Conservation (phyloP, 83 land plant species). For the Larix sibirica region DNA sequence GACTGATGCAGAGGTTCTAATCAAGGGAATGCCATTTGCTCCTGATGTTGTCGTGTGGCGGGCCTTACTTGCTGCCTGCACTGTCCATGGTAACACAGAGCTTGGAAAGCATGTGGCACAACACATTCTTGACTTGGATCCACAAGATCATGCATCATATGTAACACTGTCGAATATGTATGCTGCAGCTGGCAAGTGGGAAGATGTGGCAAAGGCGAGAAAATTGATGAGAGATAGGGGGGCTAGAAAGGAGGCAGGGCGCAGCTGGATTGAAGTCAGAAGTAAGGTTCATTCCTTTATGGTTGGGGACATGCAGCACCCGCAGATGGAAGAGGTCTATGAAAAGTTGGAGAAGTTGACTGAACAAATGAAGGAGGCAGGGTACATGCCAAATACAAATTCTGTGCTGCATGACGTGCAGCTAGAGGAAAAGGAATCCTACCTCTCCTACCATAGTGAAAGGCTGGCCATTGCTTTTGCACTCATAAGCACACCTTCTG, state of each 20-base stretch:
- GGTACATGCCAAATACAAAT: not conserved
- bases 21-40: not conserved
- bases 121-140: not conserved
- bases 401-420: not conserved
- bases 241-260: not conserved
- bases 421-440: not conserved
- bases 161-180: not conserved
- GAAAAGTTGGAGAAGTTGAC: not conserved
- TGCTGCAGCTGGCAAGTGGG: not conserved
- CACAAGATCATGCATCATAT: slow-evolving; percentile 6
- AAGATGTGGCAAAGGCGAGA: not conserved
- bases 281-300: not conserved
- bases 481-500: not conserved
- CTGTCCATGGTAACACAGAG: not conserved
- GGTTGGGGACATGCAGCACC: not conserved
- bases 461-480: slow-evolving; percentile 7
- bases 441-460: not conserved
- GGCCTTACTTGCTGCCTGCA: not conserved
- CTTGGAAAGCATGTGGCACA: not conserved
- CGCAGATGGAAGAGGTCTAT: not conserved
- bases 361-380: not conserved
- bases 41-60: not conserved
- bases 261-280: not conserved
- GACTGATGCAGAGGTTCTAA: not conserved
- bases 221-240: not conserved